Conservation (phyloP, 1,284 basidiomycete species). For the Cryptococcus deneoformans region DNA sequence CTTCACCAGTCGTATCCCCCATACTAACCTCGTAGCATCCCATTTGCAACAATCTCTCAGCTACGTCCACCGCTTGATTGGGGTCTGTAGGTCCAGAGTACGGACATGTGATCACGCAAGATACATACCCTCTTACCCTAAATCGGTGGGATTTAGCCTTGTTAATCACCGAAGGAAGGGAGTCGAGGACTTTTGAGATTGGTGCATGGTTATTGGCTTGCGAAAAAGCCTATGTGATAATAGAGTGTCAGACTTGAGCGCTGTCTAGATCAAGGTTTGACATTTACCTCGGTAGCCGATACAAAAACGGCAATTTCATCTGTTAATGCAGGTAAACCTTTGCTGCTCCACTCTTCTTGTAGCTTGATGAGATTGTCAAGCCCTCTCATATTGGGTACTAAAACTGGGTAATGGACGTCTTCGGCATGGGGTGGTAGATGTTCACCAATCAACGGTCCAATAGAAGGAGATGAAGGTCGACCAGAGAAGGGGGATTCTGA, state of each 20-base stretch:
- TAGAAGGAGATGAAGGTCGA: conserved; percentile 44
- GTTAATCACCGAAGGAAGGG: conserved; percentile 62
- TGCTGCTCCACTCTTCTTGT: conserved; percentile 22
- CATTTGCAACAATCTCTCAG: conserved; percentile 73
- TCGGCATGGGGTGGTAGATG: conserved; percentile 46
- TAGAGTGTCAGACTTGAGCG: background rate
- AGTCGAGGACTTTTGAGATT: conserved; percentile 66
- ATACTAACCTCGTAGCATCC: conserved; percentile 92
- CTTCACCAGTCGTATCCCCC: conserved; percentile 75
- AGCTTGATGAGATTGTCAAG: conserved; percentile 62
- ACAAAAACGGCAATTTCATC: conserved; percentile 90
- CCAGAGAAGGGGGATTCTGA: conserved; percentile 43
- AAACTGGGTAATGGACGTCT: conserved; percentile 70
- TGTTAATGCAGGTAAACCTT: conserved; percentile 49
- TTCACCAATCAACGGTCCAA: background rate
- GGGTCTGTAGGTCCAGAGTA: conserved; percentile 72
- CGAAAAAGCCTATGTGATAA: conserved; percentile 56
- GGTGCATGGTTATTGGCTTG: conserved; percentile 81
- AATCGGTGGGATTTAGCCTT: conserved; percentile 63
- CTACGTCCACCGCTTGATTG: conserved; percentile 64
- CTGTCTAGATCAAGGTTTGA: background rate
- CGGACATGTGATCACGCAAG: conserved; percentile 75
- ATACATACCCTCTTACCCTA: conserved; percentile 82
- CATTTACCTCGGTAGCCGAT: conserved; percentile 68
- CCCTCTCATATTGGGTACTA: conserved; percentile 77